Conservation (phyloP, 345 rosid genomes). For the Geranium brycei region DNA sequence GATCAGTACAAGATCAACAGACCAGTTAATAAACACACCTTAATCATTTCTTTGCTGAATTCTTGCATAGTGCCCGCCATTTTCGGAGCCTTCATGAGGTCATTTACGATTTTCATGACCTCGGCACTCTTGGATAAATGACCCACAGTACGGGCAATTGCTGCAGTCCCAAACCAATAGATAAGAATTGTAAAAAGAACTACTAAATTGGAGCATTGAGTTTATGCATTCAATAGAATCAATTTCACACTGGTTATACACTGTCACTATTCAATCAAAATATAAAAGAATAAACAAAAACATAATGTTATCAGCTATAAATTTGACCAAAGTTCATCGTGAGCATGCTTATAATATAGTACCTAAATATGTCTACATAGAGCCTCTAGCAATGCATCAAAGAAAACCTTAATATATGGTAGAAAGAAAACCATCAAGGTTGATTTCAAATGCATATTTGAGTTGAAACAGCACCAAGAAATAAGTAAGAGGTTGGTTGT, state of each 20-base stretch:
- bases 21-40: conserved; percentile 24
- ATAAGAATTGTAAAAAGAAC: not conserved
- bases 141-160: conserved; percentile 85
- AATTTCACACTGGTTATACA: not conserved
- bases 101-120: conserved; percentile 90
- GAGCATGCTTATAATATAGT: too few relatives aligned
- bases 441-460: too few relatives aligned
- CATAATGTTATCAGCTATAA: not conserved
- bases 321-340: too few relatives aligned
- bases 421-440: too few relatives aligned
- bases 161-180: conserved; percentile 24
- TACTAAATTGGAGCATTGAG: not conserved
- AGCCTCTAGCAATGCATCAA: too few relatives aligned
- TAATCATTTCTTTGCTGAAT: conserved; percentile 89
- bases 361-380: too few relatives aligned
- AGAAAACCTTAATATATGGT: too few relatives aligned
- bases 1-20: not conserved
- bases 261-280: not conserved
- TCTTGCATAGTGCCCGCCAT: conserved; percentile 87
- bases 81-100: conserved; percentile 91
- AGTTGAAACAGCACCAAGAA: too few relatives aligned
- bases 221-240: not conserved
- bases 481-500: too few relatives aligned
- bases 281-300: not conserved
- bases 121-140: conserved; percentile 85